Base-by-base conservation (phyloP, 768 basidiomycete species). In the Collybiopsis confluens region DNA sequence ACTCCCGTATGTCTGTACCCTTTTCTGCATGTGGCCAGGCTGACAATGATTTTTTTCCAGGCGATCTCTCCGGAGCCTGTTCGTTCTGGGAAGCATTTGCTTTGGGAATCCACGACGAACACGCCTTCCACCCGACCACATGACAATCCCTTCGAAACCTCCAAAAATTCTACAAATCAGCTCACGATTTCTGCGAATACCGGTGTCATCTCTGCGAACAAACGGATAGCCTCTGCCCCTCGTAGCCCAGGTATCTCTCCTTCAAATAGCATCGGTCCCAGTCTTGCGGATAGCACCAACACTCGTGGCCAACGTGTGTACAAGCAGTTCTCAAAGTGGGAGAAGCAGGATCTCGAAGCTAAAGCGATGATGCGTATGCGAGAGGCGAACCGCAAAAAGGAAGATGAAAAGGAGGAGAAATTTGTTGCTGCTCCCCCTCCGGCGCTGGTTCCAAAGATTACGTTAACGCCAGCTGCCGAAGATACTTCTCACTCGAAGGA, bases 341-440 rank as follows among this genome's bases (percentile, higher is more conserved):
- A 92, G 66, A 91, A 90, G 56, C 89, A 92, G 65, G 89, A 92
- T 59, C 66, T 89, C 27, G 90, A 92, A 61, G 90, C 90, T 2
- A 80, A 81, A 40, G 87, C 88, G 21, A 85, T 92, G 78, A 79
- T 79, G 61, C 85, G 78, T 62, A 80, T 92, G 61, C 75, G 89
- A 45, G 74, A 77, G 52, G 72, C 72, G 11, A 76, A 70, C 54
- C 64, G 65, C 49, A 70, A 70, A 57, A 78, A 76, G 60, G 69
- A 81, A 66, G 74, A 75, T 56, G 68, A 70, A 53, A 68, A 63
- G 43, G 79, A 72, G 30, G 73, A 70, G 56, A 64, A 65, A 24
- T 56, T 62, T 18, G 62, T 60, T 15, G 63, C 63, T 50, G 38
- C 62, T 21, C 57, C 67, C 7, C 56, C 64, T 7, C 56, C 67